Evolutionary conservation across 306 rosid genomes (phyloP).

Genomic region (Astragalus glycyphyllos): DNA sequence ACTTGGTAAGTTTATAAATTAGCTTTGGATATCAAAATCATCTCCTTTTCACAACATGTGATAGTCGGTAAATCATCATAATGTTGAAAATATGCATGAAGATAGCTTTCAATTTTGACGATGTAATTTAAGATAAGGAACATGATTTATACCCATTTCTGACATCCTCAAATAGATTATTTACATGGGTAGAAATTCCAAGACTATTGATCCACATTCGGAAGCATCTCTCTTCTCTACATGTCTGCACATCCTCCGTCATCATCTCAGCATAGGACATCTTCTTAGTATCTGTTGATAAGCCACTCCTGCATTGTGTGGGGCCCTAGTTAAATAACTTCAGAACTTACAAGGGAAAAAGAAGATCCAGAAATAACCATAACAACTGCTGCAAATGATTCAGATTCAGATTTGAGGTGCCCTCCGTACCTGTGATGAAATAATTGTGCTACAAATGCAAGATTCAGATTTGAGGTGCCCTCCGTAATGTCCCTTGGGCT

Average conservation of each 20-base stretch:
- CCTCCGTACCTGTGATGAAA: conserved; percentile 92
- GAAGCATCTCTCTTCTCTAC: conserved; percentile 95
- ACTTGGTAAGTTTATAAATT: neutral
- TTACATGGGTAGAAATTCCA: conserved; percentile 71
- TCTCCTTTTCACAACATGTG: neutral
- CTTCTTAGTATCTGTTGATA: conserved; percentile 78
- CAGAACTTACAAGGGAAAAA: too few species aligned
- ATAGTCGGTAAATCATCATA: neutral
- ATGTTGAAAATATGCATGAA: neutral
- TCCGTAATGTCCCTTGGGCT: conserved; percentile 79
- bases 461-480: conserved; percentile 86
- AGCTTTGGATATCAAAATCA: neutral
- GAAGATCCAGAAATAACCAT: too few species aligned
- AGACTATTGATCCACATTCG: conserved; percentile 97
- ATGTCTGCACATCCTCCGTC: conserved; percentile 88
- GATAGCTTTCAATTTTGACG: conserved; percentile 10
- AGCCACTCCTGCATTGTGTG: conserved; percentile 75
- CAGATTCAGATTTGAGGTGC: too few species aligned
- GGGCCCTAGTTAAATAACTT: conserved; percentile 36
- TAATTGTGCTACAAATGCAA: conserved; percentile 94
- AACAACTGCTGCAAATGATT: too few species aligned
- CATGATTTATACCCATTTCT: conserved; percentile 72
- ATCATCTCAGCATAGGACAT: conserved; percentile 93
- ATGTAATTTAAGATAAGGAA: conserved; percentile 34
- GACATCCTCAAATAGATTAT: conserved; percentile 93